phyloP scores from a whole-genome alignment of 176 grass and related monocot genomes.

The Oryza punctata region DNA sequence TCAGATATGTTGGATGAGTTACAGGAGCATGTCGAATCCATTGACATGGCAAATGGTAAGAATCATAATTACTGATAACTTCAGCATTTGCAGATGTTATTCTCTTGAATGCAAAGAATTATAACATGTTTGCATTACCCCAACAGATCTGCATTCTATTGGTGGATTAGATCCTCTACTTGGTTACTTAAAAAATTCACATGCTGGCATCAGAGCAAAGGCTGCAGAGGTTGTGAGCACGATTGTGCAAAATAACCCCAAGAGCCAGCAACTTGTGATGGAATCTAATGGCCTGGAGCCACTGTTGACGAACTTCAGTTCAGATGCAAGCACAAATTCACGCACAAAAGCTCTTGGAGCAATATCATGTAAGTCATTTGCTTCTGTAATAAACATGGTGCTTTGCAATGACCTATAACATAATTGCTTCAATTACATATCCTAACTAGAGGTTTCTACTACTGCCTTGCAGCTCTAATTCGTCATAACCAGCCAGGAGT shows the following conservation, averaged over 20 bases:
- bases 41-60: slow-evolving; percentile 80
- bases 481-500: slow-evolving; percentile 71
- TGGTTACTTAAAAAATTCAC: slow-evolving; percentile 71
- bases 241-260: slow-evolving; percentile 90
- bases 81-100: neutral
- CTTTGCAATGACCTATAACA: neutral
- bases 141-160: slow-evolving; percentile 78
- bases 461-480: slow-evolving; percentile 65
- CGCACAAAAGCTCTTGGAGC: slow-evolving; percentile 96
- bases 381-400: neutral
- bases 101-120: neutral
- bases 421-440: neutral
- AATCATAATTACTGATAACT: neutral
- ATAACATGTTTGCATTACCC: slow-evolving; percentile 21
- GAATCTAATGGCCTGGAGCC: slow-evolving; percentile 83
- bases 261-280: slow-evolving; percentile 83
- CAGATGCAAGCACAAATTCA: slow-evolving; percentile 58
- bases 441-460: slow-evolving; percentile 16
- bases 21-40: slow-evolving; percentile 78
- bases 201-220: slow-evolving; percentile 88
- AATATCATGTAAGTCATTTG: slow-evolving; percentile 69
- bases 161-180: slow-evolving; percentile 88
- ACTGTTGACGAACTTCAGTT: slow-evolving; percentile 79
- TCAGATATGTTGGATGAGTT: slow-evolving; percentile 78
- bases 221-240: slow-evolving; percentile 89